These are phyloP conservation scores for Candida pseudocylindracea DNA, from an alignment of 1,139 yeast species.

Conservation along the genomic window DNA sequence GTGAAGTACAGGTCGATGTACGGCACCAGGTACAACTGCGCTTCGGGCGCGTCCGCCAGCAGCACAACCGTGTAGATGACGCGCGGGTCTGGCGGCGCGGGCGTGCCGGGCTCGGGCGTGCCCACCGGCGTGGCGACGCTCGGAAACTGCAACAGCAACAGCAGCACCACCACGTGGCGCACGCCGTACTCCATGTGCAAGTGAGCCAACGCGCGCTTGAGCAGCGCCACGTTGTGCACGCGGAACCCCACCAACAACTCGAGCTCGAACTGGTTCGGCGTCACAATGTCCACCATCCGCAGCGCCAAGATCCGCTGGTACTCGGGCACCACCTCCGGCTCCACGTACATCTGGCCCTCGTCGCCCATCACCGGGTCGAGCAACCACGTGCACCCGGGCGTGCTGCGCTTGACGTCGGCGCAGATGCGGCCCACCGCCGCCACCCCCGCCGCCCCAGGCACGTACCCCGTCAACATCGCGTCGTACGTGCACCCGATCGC, in stretches of 20 bases:
- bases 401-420: conserved; percentile 2
- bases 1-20: conserved; percentile 55
- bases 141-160: conserved; percentile 2
- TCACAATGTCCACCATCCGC: conserved; percentile 38
- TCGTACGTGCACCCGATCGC: conserved; percentile 6
- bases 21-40: conserved; percentile 20
- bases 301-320: conserved; percentile 32
- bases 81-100: conserved; percentile 3
- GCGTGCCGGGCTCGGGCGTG: background rate
- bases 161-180: conserved; percentile 44
- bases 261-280: conserved; percentile 86
- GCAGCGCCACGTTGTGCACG: conserved; percentile 16
- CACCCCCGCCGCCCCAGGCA: conserved; percentile 13
- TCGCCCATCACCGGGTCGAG: conserved; percentile 94
- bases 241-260: conserved; percentile 41
- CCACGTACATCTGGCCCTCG: conserved; percentile 64
- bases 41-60: conserved; percentile 5
- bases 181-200: conserved; percentile 31
- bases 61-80: conserved; percentile 32
- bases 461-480: conserved; percentile 14
- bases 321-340: conserved; percentile 39
- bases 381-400: conserved; percentile 22
- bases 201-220: conserved; percentile 20
- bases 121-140: background rate
- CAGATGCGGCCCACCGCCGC: conserved; percentile 2